Percentiles rank a stretch among this genome's conserved stretches.
These are phyloP conservation scores for Allomyces macrogynus DNA, from an alignment of 192 early-diverging fungal species.

Conservation along the genomic window DNA sequence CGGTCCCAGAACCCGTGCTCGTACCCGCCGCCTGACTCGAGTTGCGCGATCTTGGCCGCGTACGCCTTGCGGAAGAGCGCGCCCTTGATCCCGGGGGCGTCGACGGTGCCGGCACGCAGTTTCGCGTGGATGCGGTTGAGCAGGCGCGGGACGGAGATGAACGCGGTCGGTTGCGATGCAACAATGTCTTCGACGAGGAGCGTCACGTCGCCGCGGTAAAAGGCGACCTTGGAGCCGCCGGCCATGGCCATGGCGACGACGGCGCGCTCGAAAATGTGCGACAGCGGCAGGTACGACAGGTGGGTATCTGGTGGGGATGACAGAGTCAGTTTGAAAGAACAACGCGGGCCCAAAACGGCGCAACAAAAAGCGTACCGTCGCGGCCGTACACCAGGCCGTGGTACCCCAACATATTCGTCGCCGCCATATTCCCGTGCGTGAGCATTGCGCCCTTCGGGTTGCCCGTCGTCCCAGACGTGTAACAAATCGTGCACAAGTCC, in stretches of 20 bases:
- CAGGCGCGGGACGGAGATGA: conserved; percentile 70
- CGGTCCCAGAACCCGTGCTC: conserved; percentile 68
- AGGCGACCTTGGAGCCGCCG: conserved; percentile 51
- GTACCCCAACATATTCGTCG: conserved; percentile 19
- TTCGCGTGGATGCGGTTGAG: conserved; percentile 44
- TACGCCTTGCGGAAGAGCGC: conserved; percentile 34
- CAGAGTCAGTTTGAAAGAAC: neutral
- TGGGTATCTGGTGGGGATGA: conserved; percentile 13
- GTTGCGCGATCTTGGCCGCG: conserved; percentile 35
- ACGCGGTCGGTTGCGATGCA: conserved; percentile 61
- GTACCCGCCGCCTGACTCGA: conserved; percentile 30
- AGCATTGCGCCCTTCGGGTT: conserved; percentile 55
- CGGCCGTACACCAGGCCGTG: conserved; percentile 7
- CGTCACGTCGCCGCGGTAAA: conserved; percentile 48
- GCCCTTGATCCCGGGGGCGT: conserved; percentile 34
- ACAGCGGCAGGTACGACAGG: conserved; percentile 61
- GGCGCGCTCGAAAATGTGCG: conserved; percentile 71
- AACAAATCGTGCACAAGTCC: conserved; percentile 54
- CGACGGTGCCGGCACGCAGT: conserved; percentile 22
- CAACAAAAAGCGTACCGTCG: conserved; percentile 4
- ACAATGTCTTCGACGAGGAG: conserved; percentile 61
- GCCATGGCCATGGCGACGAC: conserved; percentile 24
- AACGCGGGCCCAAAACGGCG: too few species aligned
- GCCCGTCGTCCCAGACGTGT: conserved; percentile 74
- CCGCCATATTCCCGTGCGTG: conserved; percentile 47